Conservation (phyloP, 352 stramenopile genomes). For the Phytopythium boreale region DNA sequence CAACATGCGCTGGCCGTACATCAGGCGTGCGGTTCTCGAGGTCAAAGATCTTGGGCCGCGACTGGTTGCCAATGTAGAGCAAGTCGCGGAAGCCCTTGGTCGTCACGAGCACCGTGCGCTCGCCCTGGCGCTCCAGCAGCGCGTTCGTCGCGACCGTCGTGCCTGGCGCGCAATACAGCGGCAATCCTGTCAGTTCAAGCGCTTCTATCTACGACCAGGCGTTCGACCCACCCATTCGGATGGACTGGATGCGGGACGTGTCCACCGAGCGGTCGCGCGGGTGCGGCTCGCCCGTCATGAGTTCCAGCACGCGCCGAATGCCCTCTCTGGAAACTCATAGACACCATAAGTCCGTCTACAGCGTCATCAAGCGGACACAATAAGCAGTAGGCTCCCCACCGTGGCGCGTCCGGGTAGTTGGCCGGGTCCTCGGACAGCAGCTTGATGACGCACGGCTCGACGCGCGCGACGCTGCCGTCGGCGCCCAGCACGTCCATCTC, state of each 20-base stretch:
- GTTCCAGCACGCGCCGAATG: slow-evolving; percentile 94
- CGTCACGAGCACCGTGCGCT: slow-evolving; percentile 93
- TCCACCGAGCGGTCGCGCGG: slow-evolving; percentile 81
- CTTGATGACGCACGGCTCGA: slow-evolving; percentile 91
- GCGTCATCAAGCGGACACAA: neutral
- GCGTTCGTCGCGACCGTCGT: slow-evolving; percentile 99
- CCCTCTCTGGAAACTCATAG: slow-evolving; percentile 51
- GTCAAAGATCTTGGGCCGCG: slow-evolving; percentile 97
- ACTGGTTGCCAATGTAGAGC: slow-evolving; percentile 98
- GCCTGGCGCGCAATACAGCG: slow-evolving; percentile 21
- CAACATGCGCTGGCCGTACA: slow-evolving; percentile 24
- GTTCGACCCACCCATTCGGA: slow-evolving; percentile 90
- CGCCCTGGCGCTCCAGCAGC: slow-evolving; percentile 95
- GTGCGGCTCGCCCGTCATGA: slow-evolving; percentile 89
- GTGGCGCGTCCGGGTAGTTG: slow-evolving; percentile 97
- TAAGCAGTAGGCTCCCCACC: slow-evolving; percentile 26
- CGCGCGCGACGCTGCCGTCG: slow-evolving; percentile 34
- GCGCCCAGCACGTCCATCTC: slow-evolving; percentile 86
- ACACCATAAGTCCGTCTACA: neutral
- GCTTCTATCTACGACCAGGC: neutral
- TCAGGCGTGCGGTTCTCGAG: slow-evolving; percentile 92
- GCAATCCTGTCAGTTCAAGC: neutral
- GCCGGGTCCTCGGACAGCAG: slow-evolving; percentile 96
- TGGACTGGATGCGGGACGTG: slow-evolving; percentile 92
- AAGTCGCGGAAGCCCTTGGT: slow-evolving; percentile 96